Evolutionary conservation across 164 flowering plant species (phyloP).

Genomic region (Magnolia sinica): DNA sequence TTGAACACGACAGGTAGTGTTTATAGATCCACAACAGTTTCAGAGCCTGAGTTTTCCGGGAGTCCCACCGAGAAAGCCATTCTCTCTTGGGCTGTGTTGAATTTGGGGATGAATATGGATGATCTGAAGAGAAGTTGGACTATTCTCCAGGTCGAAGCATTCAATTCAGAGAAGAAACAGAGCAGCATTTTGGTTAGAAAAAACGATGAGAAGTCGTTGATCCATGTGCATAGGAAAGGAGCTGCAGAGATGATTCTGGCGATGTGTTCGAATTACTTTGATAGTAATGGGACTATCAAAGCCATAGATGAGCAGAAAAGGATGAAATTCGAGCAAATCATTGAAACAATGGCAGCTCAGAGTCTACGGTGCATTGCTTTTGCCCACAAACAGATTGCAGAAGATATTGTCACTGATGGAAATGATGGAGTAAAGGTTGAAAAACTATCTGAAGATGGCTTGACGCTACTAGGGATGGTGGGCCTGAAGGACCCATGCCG

Average conservation of each 20-base stretch:
- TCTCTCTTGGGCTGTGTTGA: conserved; percentile 51
- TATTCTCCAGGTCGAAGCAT: conserved; percentile 32
- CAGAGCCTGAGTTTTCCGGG: conserved; percentile 42
- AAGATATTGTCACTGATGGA: neutral
- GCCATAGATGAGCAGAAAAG: conserved; percentile 15
- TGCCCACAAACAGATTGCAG: conserved; percentile 15
- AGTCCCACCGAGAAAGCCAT: conserved; percentile 71
- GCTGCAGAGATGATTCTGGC: conserved; percentile 72
- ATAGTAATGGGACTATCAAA: conserved; percentile 5
- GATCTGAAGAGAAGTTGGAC: conserved; percentile 18
- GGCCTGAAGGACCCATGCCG: conserved; percentile 64
- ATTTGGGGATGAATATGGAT: conserved; percentile 30
- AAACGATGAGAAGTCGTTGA: conserved; percentile 19
- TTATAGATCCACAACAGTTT: conserved; percentile 19
- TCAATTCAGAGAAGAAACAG: conserved; percentile 44
- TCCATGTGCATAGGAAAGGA: conserved; percentile 75
- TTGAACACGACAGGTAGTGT: conserved; percentile 52
- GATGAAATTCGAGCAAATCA: conserved; percentile 13
- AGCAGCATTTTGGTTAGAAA: conserved; percentile 47
- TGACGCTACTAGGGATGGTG: conserved; percentile 47
- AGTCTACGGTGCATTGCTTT: conserved; percentile 37
- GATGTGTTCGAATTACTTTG: conserved; percentile 47
- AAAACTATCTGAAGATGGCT: conserved; percentile 23
- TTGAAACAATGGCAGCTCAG: conserved; percentile 30
- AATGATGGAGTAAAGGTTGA: neutral